Base-by-base conservation (phyloP, 768 basidiomycete species). In the Porphyrellus cyaneotinctus region DNA sequence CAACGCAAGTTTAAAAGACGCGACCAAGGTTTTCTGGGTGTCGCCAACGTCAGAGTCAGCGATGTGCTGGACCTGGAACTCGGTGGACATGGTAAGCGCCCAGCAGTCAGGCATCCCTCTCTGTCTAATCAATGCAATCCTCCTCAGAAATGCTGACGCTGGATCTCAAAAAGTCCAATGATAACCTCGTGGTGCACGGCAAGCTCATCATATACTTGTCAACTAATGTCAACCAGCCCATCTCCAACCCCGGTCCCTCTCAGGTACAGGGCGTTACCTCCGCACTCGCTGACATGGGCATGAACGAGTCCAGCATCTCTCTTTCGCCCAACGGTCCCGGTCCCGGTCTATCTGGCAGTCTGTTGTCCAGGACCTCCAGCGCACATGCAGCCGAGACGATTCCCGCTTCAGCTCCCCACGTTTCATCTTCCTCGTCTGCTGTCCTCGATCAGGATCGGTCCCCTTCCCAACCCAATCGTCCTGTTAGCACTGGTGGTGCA, bases 1-100 rank as follows among this genome's bases (percentile, higher is more conserved):
- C 95, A 98, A 72, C 86, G 93, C 70, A 99, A 99, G 74, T 98
- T 98, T 77, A 99, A 99, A 79, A 81, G 90, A 72, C 85, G 88
- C 64, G 97, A 99, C 69, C 97, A 98, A 68, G 97, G 97, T 2
- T 99, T 99, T 72, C 76, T 99, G 49, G 97, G 97, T 32, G 95
- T 98, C 14, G 95, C 98, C 61, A 99, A 99, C 68, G 81, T 98
- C 58, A 82, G 87, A 60, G 91, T 98, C 55, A 82, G 85, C 67
- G 90, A 94, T 71, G 87, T 88, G 22, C 75, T 97, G 39, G 97
- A 98, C 71, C 78, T 98, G 52, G 92, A 95, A 55, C 71, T 95
- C 18, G 94, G 89, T 44, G 90, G 91, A 17, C 94, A 97, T 71
- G 95, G 95, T 97, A 64, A 68, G 85, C 72, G 58, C 69, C 43